Evolutionary conservation across 2,329 filamentous ascomycete species (phyloP).

Genomic region (Penicillium freii): DNA sequence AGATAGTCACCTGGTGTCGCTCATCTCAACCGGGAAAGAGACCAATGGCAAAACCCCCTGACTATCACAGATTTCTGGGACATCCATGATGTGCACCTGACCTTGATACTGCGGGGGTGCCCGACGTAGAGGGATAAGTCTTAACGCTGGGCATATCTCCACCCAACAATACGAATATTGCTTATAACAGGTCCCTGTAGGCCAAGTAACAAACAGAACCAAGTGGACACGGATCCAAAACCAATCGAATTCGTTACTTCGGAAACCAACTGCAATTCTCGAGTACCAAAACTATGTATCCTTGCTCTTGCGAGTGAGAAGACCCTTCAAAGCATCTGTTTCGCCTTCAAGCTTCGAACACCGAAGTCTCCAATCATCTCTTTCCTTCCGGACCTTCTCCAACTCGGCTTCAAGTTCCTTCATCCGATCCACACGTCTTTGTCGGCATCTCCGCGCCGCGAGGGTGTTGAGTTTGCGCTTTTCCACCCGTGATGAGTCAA

Average conservation of each 20-base stretch:
- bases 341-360: slow-evolving; percentile 39
- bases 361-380: slow-evolving; percentile 36
- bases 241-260: not conserved
- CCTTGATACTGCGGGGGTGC: not conserved
- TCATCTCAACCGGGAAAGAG: not conserved
- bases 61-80: not conserved
- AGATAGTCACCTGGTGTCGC: not conserved
- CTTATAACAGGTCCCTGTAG: not conserved
- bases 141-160: no score
- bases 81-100: not conserved
- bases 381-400: slow-evolving; percentile 31
- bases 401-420: slow-evolving; percentile 36
- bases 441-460: slow-evolving; percentile 38
- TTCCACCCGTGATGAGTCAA: slow-evolving; percentile 27
- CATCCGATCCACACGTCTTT: slow-evolving; percentile 36
- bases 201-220: not conserved
- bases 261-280: slow-evolving; percentile 14
- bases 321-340: slow-evolving; percentile 34
- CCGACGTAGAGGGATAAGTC: not conserved
- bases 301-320: slow-evolving; percentile 21
- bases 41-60: not conserved
- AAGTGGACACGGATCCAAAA: not conserved
- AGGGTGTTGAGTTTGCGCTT: slow-evolving; percentile 39
- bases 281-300: slow-evolving; percentile 8
- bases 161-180: not conserved